Evolutionary conservation across 257 asterid species (phyloP).

Genomic region (Solanum chmielewskii): DNA sequence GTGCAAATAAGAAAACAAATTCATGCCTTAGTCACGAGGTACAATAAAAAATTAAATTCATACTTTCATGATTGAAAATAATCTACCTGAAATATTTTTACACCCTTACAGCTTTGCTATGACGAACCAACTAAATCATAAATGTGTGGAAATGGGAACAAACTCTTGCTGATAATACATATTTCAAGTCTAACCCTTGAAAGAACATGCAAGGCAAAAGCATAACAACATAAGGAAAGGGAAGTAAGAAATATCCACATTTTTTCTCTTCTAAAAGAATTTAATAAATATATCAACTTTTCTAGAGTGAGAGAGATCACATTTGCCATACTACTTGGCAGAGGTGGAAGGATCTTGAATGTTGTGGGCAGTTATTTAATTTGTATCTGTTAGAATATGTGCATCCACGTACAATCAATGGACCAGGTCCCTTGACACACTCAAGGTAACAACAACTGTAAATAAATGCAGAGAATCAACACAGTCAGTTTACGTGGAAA

Average conservation of each 20-base stretch:
- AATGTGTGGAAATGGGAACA: background rate
- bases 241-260: background rate
- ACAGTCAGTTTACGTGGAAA: too few relatives aligned
- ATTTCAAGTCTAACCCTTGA: background rate
- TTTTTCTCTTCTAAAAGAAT: background rate
- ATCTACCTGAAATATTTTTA: background rate
- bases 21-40: background rate
- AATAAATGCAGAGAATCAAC: too few relatives aligned
- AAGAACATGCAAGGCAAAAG: background rate
- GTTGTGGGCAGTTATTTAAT: constrained; percentile 90
- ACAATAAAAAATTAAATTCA: background rate
- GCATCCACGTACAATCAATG: too few relatives aligned
- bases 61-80: background rate
- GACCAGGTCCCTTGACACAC: too few relatives aligned
- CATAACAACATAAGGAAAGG: background rate
- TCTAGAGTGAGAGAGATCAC: constrained; percentile 26
- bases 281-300: background rate
- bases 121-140: background rate
- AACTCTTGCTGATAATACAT: background rate
- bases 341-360: constrained; percentile 65
- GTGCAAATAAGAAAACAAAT: background rate
- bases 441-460: too few relatives aligned
- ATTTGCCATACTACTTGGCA: constrained; percentile 68
- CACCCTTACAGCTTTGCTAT: background rate
- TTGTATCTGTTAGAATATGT: constrained; percentile 15